phyloP scores from a whole-genome alignment of 495 filamentous ascomycete species.

The Penicillium paxilli region DNA sequence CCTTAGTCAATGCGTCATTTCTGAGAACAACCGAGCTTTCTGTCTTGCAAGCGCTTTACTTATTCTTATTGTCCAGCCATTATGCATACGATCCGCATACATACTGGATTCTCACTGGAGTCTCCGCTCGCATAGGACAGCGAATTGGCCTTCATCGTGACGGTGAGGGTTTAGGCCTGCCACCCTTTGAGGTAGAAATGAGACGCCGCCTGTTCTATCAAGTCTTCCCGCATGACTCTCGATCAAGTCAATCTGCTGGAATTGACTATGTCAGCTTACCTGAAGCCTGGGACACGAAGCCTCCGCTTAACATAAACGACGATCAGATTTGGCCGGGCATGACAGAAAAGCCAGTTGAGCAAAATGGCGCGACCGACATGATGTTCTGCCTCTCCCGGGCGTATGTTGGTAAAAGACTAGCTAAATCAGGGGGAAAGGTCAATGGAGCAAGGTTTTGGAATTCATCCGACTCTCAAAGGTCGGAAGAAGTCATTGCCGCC shows the following conservation, averaged over 20 bases:
- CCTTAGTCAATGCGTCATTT: conserved; percentile 33
- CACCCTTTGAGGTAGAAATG: conserved; percentile 50
- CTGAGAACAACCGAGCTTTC: conserved; percentile 29
- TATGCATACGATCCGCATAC: conserved; percentile 33
- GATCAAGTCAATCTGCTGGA: conserved; percentile 30
- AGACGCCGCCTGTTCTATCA: conserved; percentile 50
- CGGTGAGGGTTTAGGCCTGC: conserved; percentile 38
- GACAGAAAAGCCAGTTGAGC: conserved; percentile 30
- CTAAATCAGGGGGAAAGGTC: conserved; percentile 1
- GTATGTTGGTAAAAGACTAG: conserved; percentile 30
- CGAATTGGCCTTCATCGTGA: conserved; percentile 52
- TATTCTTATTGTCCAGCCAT: conserved; percentile 33
- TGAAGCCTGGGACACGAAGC: conserved; percentile 24
- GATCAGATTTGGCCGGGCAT: conserved; percentile 48
- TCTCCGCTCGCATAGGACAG: conserved; percentile 49
- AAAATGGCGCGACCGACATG: conserved; percentile 69
- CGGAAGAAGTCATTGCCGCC: conserved; percentile 34
- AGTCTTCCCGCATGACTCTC: conserved; percentile 39
- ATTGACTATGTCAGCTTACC: conserved; percentile 15
- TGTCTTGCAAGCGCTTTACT: conserved; percentile 33
- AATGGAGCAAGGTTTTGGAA: conserved; percentile 4
- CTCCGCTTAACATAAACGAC: conserved; percentile 58
- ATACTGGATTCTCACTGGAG: conserved; percentile 40
- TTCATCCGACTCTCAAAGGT: conserved; percentile 34
- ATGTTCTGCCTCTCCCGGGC: conserved; percentile 71